Evolutionary conservation across 495 filamentous ascomycete species (phyloP).

Genomic region (Neohortaea acidophila): DNA sequence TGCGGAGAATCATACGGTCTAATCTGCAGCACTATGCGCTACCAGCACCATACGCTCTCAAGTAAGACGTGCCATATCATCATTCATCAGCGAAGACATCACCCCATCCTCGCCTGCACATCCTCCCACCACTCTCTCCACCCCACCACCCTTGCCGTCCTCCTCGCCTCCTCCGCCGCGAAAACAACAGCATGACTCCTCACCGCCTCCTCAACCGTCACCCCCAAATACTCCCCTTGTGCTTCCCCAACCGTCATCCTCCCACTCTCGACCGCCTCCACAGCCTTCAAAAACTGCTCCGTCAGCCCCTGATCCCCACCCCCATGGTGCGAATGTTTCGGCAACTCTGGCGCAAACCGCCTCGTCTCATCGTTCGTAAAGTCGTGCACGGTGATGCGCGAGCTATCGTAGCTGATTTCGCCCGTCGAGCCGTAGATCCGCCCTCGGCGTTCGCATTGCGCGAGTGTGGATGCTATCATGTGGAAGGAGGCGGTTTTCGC

Average conservation of each 20-base stretch:
- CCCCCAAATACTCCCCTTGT: conserved; percentile 61
- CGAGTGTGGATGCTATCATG: conserved; percentile 83
- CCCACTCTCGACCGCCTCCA: conserved; percentile 60
- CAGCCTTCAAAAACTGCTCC: conserved; percentile 61
- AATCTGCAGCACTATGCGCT: no score
- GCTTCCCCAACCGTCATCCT: conserved; percentile 53
- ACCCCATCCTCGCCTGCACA: no score
- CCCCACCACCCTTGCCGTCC: conserved; percentile 48
- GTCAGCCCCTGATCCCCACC: conserved; percentile 79
- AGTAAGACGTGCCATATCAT: no score
- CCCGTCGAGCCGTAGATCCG: conserved; percentile 71
- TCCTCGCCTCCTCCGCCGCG: conserved; percentile 77
- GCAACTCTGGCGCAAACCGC: conserved; percentile 37
- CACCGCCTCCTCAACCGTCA: conserved; percentile 68
- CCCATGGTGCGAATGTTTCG: conserved; percentile 49
- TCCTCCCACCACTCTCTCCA: conserved; percentile 69
- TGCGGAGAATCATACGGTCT: no score
- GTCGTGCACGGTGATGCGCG: conserved; percentile 46
- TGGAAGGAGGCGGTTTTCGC: conserved; percentile 81
- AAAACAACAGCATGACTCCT: conserved; percentile 88
- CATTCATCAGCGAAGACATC: no score
- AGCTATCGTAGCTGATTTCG: conserved; percentile 68
- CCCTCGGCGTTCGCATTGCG: conserved; percentile 69
- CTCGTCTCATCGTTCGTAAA: conserved; percentile 42
- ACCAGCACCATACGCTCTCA: no score